Evolutionary conservation across 1,284 basidiomycete species (phyloP).

Genomic region (Neonothopanus nambi): DNA sequence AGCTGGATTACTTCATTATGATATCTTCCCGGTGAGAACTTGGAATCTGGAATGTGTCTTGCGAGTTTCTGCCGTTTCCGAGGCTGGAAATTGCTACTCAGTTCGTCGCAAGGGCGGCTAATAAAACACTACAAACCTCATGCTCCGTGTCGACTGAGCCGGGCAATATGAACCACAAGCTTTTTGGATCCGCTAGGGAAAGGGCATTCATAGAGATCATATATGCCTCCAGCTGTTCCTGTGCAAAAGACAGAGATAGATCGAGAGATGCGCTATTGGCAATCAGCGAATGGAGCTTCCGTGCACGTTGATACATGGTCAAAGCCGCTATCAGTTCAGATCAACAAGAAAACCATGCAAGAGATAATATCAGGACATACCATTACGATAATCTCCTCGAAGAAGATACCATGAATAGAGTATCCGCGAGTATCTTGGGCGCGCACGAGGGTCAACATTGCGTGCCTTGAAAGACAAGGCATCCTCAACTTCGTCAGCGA

Average conservation of each 20-base stretch:
- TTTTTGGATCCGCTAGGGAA: conserved; percentile 77
- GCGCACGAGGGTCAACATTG: conserved; percentile 86
- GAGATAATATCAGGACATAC: conserved; percentile 59
- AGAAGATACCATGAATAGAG: conserved; percentile 94
- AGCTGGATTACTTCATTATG: conserved; percentile 82
- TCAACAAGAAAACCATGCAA: conserved; percentile 13
- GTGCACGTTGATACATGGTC: conserved; percentile 93
- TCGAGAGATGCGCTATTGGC: conserved; percentile 49
- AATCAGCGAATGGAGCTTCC: conserved; percentile 69
- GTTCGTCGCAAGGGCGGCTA: conserved; percentile 15
- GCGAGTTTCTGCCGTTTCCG: conserved; percentile 74
- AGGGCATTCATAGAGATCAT: conserved; percentile 90
- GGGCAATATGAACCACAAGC: conserved; percentile 82
- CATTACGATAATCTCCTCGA: conserved; percentile 86
- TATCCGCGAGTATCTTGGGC: conserved; percentile 89
- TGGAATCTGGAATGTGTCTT: conserved; percentile 77
- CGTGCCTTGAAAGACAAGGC: conserved; percentile 92
- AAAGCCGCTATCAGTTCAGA: conserved; percentile 62
- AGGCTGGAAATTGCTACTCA: conserved; percentile 27
- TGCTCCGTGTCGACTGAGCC: conserved; percentile 41
- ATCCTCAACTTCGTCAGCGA: conserved; percentile 87
- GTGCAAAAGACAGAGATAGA: conserved; percentile 58
- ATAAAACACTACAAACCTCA: conserved; percentile 32
- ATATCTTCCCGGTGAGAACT: conserved; percentile 58
- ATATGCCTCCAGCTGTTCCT: conserved; percentile 82